These are phyloP conservation scores for Emericellopsis atlantica DNA, from an alignment of 2,329 filamentous ascomycete species.

Conservation along the genomic window DNA sequence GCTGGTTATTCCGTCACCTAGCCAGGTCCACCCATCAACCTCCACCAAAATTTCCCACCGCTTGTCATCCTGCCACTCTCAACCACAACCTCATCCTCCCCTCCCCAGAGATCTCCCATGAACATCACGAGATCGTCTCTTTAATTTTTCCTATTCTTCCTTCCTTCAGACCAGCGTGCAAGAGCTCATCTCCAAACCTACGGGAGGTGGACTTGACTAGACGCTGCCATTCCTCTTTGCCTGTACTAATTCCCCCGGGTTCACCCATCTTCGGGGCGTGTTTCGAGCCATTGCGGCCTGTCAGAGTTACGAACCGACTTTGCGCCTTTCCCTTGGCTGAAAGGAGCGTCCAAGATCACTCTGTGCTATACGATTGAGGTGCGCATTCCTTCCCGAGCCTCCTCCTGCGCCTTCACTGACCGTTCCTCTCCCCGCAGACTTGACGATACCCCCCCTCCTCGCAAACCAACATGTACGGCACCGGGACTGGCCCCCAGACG, in stretches of 20 bases:
- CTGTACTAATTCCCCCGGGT: conserved; percentile 4
- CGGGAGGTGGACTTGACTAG: not conserved
- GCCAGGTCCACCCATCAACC: not conserved
- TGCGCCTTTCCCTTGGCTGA: not conserved
- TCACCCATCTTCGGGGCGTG: conserved; percentile 1
- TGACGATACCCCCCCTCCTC: conserved; percentile 25
- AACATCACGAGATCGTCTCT: conserved; percentile 4
- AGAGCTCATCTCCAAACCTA: no score
- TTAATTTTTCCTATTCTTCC: not conserved
- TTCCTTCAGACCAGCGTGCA: not conserved
- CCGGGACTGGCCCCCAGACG: conserved; percentile 74
- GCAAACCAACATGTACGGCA: conserved; percentile 64
- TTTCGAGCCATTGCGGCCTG: conserved; percentile 2
- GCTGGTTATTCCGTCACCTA: no score
- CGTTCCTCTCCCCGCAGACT: not conserved
- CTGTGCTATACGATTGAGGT: not conserved
- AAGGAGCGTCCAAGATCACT: not conserved
- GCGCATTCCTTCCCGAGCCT: not conserved
- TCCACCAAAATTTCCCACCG: conserved; percentile 3
- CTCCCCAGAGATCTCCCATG: conserved; percentile 3
- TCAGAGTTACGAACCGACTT: not conserved
- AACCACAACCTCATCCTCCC: conserved; percentile 2
- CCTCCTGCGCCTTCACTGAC: not conserved
- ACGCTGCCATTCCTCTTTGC: not conserved
- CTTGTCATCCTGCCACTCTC: conserved; percentile 2